phyloP scores from a whole-genome alignment of 352 stramenopile genomes.

The Blastocystis sp. region DNA sequence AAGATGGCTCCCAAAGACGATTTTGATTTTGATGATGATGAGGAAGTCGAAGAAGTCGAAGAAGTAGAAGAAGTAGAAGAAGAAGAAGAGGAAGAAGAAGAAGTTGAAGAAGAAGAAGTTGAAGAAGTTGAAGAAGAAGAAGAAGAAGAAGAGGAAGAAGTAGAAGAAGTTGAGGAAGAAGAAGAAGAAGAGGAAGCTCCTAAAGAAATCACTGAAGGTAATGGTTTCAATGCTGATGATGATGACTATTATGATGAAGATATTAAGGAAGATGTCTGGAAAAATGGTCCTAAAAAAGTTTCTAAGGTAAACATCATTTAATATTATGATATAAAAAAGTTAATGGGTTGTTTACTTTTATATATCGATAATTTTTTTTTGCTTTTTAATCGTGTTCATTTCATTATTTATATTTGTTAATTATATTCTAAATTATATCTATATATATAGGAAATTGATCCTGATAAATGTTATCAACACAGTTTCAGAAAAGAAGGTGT shows the following conservation, averaged over 20 bases:
- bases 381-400: no score
- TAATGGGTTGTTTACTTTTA: no score
- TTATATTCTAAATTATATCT: no score
- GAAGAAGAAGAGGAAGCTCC: no score
- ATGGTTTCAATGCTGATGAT: no score
- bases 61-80: constrained; percentile 29
- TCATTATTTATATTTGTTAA: no score
- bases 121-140: constrained; percentile 36
- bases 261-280: constrained; percentile 31
- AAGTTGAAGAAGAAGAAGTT: constrained; percentile 25
- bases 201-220: no score
- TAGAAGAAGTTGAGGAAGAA: constrained; percentile 36
- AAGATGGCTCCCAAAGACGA: no score
- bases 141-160: constrained; percentile 32
- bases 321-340: no score
- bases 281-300: constrained; percentile 39
- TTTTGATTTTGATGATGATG: constrained; percentile 33
- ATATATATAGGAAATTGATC: constrained; percentile 30
- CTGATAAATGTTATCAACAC: constrained; percentile 33
- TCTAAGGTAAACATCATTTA: no score
- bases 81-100: constrained; percentile 27
- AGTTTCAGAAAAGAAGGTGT: constrained; percentile 27
- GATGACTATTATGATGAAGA: no score
- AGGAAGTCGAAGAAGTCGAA: constrained; percentile 28
- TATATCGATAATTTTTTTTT: no score